phyloP scores from a whole-genome alignment of 2,329 filamentous ascomycete species.

The Talaromyces sp. region DNA sequence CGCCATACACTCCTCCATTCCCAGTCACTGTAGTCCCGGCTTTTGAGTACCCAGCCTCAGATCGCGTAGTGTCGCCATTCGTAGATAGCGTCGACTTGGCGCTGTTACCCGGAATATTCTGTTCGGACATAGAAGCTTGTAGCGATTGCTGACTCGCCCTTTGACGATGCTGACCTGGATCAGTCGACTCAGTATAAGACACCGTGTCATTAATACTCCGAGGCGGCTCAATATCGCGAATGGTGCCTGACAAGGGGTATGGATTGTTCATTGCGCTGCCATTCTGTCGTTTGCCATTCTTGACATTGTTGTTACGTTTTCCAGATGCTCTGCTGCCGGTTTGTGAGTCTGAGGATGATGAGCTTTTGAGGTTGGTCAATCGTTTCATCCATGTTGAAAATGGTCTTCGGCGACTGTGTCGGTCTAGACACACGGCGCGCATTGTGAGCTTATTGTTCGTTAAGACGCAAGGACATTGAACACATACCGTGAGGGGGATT shows the following conservation, averaged over 20 bases:
- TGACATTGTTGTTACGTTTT: constrained; percentile 26
- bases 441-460: neutral
- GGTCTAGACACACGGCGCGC: constrained; percentile 53
- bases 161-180: constrained; percentile 45
- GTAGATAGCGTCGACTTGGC: constrained; percentile 81
- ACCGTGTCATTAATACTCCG: constrained; percentile 42
- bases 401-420: constrained; percentile 71
- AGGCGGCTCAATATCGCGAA: constrained; percentile 41
- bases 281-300: constrained; percentile 52
- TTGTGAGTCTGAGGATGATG: constrained; percentile 56
- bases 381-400: constrained; percentile 95
- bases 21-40: constrained; percentile 71
- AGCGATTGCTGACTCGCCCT: constrained; percentile 59
- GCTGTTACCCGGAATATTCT: constrained; percentile 58
- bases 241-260: constrained; percentile 76
- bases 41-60: constrained; percentile 73
- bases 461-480: neutral
- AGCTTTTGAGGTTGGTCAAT: constrained; percentile 78
- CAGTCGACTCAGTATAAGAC: constrained; percentile 51
- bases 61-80: constrained; percentile 71
- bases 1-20: constrained; percentile 62
- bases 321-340: constrained; percentile 32
- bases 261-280: constrained; percentile 72
- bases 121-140: constrained; percentile 59
- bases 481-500: neutral